Base-by-base conservation (phyloP, 1,284 basidiomycete genomes). In the Nidula niveotomentosa region DNA sequence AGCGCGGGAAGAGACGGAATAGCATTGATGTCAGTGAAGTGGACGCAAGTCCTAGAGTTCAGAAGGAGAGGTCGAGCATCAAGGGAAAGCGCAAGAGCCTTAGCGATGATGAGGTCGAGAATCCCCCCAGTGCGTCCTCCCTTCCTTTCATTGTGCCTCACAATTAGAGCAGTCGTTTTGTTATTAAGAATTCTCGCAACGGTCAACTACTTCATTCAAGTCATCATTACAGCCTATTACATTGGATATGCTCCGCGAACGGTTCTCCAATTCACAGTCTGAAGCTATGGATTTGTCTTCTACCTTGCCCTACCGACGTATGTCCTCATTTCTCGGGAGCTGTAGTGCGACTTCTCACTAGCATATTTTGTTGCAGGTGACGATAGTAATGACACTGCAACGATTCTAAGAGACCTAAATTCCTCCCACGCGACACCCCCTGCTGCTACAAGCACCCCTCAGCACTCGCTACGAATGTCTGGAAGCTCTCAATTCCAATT, bases 71-170 rank as follows among this genome's bases (percentile, higher is more conserved):
- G 52, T 69, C 68, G n/a, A 73, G 69, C 56, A 71, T 71, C 60
- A 83, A 77, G 66, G 77, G 76, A 8, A 82, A 84, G 59, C 73
- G 79, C 53, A 77, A 73, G 60, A 88, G 84, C 62, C 57, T 85
- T 60, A 88, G 86, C 60, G 88, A 90, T 56, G 87, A 89, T 60
- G 88, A 89, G 62, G 66, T 72, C 9, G 86, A 86, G 46, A 79
- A 76, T 56, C 62, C 68, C 41, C 69, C 76, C 41, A 76, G 86
- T 90, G 67, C 62, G 85, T 76, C 52, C 18, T 45, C 17, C 48
- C 33, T 34, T 44, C 35, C 49, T 37, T 53, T 52, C 51, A 51
- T 53, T 36, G 15, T 54, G 53, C 56, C 17, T 57, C n/a, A 36
- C 39, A 34, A 45, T 51, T 50, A 56, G 15, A 41, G 12, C 39